Conservation (phyloP, 495 filamentous ascomycete species). For the Lasiosphaeria hispida region DNA sequence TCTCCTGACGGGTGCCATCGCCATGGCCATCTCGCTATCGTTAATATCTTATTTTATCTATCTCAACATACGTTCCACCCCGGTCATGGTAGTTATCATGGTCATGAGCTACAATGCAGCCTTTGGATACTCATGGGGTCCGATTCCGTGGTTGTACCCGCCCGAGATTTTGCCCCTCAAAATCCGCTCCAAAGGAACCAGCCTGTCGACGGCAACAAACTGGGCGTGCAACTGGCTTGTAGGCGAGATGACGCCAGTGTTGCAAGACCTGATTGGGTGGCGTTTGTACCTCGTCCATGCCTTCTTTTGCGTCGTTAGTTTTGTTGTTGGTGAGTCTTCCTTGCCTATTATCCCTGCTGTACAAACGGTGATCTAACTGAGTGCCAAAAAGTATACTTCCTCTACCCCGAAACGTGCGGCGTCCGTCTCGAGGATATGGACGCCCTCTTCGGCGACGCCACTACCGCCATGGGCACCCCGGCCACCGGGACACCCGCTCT, state of each 20-base stretch:
- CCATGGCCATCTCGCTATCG: slow-evolving; percentile 89
- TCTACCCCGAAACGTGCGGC: slow-evolving; percentile 95
- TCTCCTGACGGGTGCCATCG: slow-evolving; percentile 83
- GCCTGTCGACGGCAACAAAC: slow-evolving; percentile 92
- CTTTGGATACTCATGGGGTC: slow-evolving; percentile 98
- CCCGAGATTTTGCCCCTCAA: slow-evolving; percentile 96
- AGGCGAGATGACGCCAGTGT: slow-evolving; percentile 86
- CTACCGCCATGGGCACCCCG: slow-evolving; percentile 62
- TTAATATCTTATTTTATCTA: slow-evolving; percentile 94
- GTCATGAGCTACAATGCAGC: slow-evolving; percentile 99
- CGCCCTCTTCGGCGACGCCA: slow-evolving; percentile 82
- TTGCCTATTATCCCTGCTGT: slow-evolving; percentile 1
- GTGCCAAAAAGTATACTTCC: slow-evolving; percentile 75
- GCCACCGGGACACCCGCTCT: slow-evolving; percentile 50
- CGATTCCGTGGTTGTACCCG: slow-evolving; percentile 96
- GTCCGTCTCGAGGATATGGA: slow-evolving; percentile 97
- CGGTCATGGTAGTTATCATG: slow-evolving; percentile 81
- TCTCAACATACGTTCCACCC: slow-evolving; percentile 74
- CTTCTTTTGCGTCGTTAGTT: slow-evolving; percentile 94
- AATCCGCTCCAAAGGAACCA: slow-evolving; percentile 96
- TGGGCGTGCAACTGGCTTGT: slow-evolving; percentile 99
- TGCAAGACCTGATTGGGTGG: slow-evolving; percentile 90
- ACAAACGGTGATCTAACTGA: slow-evolving; percentile 18
- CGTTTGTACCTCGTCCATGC: slow-evolving; percentile 91
- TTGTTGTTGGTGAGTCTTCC: slow-evolving; percentile 80